Evolutionary conservation across 305 asterid species (phyloP).

Genomic region (Nicotiana rustica): DNA sequence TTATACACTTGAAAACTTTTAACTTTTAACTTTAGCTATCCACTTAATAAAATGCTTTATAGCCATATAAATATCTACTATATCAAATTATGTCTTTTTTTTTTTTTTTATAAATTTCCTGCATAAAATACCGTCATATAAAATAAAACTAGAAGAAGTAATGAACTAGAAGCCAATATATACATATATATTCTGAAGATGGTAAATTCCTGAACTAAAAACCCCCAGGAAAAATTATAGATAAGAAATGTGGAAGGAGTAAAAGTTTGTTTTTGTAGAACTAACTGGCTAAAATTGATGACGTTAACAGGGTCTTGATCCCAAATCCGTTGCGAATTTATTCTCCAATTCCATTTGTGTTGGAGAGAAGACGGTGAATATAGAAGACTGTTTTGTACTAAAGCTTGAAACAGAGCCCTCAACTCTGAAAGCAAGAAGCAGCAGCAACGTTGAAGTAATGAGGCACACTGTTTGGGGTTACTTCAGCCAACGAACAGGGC

Average conservation of each 20-base stretch:
- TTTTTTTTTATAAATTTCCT: too few species aligned
- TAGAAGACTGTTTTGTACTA: conserved; percentile 81
- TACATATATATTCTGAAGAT: background rate
- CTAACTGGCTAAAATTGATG: background rate
- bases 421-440: conserved; percentile 53
- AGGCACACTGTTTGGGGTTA: conserved; percentile 43
- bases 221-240: background rate
- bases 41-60: too few species aligned
- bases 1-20: too few species aligned
- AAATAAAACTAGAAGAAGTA: too few species aligned
- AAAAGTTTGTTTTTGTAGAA: background rate
- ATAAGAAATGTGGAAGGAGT: background rate
- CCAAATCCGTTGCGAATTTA: conserved; percentile 79
- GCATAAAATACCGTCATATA: too few species aligned
- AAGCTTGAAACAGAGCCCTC: conserved; percentile 77
- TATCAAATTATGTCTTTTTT: too few species aligned
- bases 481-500: conserved; percentile 44
- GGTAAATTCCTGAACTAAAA: background rate
- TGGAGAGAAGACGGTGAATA: conserved; percentile 71
- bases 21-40: too few species aligned
- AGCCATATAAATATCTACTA: too few species aligned
- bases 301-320: conserved; percentile 83
- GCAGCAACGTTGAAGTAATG: conserved; percentile 39
- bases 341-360: conserved; percentile 82
- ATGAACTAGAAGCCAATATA: background rate